Evolutionary conservation across 2,329 filamentous ascomycete genomes (phyloP).

Genomic region (Botrytis hyacinthi): DNA sequence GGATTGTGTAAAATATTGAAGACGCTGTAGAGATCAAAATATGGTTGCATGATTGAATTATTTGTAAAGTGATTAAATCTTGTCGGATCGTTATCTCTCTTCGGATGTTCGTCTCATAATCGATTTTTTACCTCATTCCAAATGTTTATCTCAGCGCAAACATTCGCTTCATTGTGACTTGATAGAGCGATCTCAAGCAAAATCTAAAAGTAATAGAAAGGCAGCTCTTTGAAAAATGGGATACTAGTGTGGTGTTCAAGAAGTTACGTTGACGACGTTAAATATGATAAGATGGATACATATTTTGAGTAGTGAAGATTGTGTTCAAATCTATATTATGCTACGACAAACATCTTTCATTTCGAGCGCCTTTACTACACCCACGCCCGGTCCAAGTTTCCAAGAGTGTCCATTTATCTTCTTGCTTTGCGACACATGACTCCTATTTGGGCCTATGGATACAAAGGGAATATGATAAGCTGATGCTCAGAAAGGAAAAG

Average conservation of each 20-base stretch:
- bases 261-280: background rate
- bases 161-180: background rate
- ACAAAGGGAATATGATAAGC: background rate
- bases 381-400: no score
- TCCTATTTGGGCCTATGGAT: background rate
- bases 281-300: background rate
- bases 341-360: no score
- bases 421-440: background rate
- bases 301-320: background rate
- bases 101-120: background rate
- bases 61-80: background rate
- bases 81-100: background rate
- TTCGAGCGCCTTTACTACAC: background rate
- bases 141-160: background rate
- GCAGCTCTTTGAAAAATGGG: background rate
- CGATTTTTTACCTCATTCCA: background rate
- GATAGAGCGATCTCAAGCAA: background rate
- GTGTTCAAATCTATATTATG: background rate
- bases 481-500: background rate
- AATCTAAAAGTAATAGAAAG: background rate
- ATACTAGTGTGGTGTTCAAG: background rate
- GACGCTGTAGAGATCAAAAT: background rate
- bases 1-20: background rate
- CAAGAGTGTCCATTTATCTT: background rate
- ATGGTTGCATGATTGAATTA: background rate